Evolutionary conservation across 1,139 yeast species (phyloP).

Genomic region (Saccharomyces hybrid): DNA sequence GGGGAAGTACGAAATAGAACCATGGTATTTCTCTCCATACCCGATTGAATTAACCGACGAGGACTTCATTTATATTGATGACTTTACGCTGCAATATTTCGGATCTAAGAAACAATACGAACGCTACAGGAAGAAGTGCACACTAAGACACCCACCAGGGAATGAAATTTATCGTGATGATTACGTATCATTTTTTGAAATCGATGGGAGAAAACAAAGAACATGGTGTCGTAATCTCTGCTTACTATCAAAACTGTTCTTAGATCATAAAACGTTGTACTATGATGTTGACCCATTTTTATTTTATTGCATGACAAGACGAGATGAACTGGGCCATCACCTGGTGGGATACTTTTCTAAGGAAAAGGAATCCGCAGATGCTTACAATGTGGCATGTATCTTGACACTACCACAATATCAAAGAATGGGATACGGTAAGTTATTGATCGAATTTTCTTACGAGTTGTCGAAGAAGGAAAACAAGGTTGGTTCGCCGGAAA

Average conservation of each 20-base stretch:
- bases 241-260: constrained; percentile 73
- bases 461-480: constrained; percentile 80
- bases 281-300: constrained; percentile 96
- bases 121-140: constrained; percentile 78
- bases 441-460: constrained; percentile 87
- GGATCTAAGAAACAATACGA: constrained; percentile 88
- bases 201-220: constrained; percentile 91
- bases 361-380: constrained; percentile 92
- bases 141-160: constrained; percentile 93
- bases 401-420: constrained; percentile 93
- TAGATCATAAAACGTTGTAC: constrained; percentile 91
- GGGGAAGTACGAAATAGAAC: constrained; percentile 90
- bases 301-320: constrained; percentile 88
- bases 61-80: constrained; percentile 83
- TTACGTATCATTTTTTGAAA: constrained; percentile 80
- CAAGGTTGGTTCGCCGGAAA: constrained; percentile 93
- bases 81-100: constrained; percentile 80
- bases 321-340: constrained; percentile 87
- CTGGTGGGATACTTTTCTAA: constrained; percentile 93
- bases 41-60: constrained; percentile 91
- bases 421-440: constrained; percentile 86
- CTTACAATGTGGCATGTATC: constrained; percentile 96
- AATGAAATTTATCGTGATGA: constrained; percentile 93
- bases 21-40: constrained; percentile 98
- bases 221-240: constrained; percentile 96